Conservation (phyloP, 129 eudicot genomes). For the Scalesia atractyloides region DNA sequence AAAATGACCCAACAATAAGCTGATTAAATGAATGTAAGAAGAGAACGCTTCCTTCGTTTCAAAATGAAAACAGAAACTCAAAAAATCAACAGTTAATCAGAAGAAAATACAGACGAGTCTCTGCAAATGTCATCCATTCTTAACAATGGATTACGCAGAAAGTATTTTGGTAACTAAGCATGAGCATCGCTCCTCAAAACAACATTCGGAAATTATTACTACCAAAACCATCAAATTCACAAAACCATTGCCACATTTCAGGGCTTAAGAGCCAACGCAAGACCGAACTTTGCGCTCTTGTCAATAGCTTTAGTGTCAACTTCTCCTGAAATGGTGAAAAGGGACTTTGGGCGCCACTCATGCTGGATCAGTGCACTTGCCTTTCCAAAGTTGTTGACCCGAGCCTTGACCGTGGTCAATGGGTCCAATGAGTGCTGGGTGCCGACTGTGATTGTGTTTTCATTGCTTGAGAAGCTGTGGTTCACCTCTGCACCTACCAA, state of each 20-base stretch:
- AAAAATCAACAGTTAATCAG: background rate
- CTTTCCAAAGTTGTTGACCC: constrained; percentile 80
- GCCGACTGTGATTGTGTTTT: constrained; percentile 78
- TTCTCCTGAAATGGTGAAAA: constrained; percentile 72
- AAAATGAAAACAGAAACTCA: constrained; percentile 3
- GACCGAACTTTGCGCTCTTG: constrained; percentile 86
- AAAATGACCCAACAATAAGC: background rate
- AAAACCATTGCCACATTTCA: constrained; percentile 29
- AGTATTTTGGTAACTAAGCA: constrained; percentile 17
- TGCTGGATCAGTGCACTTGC: constrained; percentile 79
- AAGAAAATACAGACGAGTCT: constrained; percentile 27
- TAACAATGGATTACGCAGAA: constrained; percentile 19
- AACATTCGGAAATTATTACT: constrained; percentile 44
- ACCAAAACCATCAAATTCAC: constrained; percentile 30
- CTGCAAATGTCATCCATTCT: constrained; percentile 28
- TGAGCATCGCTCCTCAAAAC: constrained; percentile 23
- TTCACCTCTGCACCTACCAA: constrained; percentile 89
- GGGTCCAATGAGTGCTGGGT: constrained; percentile 76
- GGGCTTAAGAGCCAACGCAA: constrained; percentile 91
- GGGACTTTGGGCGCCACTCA: constrained; percentile 91
- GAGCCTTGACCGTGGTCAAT: constrained; percentile 68
- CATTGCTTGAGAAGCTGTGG: constrained; percentile 80
- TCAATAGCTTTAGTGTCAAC: constrained; percentile 77
- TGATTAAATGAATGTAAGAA: background rate
- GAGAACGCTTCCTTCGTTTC: background rate